phyloP scores from a whole-genome alignment of 768 basidiomycete species.

The Lactarius hatsudake region DNA sequence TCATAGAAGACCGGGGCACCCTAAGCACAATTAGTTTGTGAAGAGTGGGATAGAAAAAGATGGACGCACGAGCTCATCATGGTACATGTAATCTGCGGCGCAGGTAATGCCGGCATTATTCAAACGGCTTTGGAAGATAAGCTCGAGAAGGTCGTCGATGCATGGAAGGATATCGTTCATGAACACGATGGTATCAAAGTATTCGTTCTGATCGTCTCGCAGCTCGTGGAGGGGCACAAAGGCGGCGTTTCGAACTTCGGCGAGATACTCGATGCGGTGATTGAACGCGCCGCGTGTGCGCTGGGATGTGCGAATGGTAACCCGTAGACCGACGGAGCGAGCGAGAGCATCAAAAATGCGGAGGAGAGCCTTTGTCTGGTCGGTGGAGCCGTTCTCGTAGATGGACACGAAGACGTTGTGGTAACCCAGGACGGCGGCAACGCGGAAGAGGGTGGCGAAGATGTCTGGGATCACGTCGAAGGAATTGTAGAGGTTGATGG shows the following conservation, averaged over 20 bases:
- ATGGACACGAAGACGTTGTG: conserved; percentile 98
- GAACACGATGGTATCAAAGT: conserved; percentile 95
- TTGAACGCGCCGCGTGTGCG: conserved; percentile 95
- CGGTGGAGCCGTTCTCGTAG: conserved; percentile 98
- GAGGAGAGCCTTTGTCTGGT: conserved; percentile 96
- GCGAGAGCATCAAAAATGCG: conserved; percentile 94
- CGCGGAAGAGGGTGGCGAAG: conserved; percentile 93
- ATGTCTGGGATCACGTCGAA: conserved; percentile 98
- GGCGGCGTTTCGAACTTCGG: conserved; percentile 99
- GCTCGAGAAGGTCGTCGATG: conserved; percentile 94
- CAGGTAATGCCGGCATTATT: conserved; percentile 99
- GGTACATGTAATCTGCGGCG: conserved; percentile 99
- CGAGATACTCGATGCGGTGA: conserved; percentile 99
- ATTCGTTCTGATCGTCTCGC: conserved; percentile 86
- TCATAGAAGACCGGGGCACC: conserved; percentile 94
- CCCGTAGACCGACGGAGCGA: conserved; percentile 82
- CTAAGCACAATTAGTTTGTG: conserved; percentile 32
- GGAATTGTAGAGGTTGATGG: conserved; percentile 99
- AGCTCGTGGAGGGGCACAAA: conserved; percentile 95
- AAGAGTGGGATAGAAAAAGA: background rate
- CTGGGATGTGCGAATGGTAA: conserved; percentile 90
- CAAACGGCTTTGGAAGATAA: conserved; percentile 89
- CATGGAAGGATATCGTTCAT: conserved; percentile 99
- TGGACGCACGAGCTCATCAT: conserved; percentile 77
- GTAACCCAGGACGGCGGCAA: conserved; percentile 88